Percentiles rank a stretch among this genome's conserved stretches.
Evolutionary conservation across 1,284 basidiomycete species (phyloP).

Genomic region (Ceratobasidium sp.): DNA sequence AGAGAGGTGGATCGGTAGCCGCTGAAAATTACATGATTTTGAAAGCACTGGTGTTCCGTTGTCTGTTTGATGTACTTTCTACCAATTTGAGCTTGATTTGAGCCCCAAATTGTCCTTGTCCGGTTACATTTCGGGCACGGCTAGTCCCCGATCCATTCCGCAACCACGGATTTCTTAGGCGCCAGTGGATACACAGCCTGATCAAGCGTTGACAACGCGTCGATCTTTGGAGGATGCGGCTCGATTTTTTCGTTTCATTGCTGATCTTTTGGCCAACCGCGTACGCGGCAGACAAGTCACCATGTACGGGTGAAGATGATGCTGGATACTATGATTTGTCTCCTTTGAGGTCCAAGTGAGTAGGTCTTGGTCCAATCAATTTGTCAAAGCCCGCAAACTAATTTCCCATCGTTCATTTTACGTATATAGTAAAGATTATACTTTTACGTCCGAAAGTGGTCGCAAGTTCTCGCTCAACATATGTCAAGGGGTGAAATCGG

Average conservation of each 20-base stretch:
- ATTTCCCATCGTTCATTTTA: slow-evolving; percentile 40
- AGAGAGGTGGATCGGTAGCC: slow-evolving; percentile 63
- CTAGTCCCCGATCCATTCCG: neutral
- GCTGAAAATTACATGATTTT: neutral
- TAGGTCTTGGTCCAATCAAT: neutral
- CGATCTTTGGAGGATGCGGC: slow-evolving; percentile 23
- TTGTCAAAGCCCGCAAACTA: slow-evolving; percentile 10
- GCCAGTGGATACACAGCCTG: slow-evolving; percentile 23
- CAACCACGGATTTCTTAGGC: slow-evolving; percentile 14
- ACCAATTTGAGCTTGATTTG: neutral
- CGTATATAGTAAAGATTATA: slow-evolving; percentile 71
- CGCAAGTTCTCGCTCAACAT: slow-evolving; percentile 70
- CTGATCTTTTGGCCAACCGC: neutral
- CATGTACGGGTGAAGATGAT: slow-evolving; percentile 43
- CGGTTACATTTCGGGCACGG: neutral
- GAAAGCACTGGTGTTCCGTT: neutral
- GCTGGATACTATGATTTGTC: slow-evolving; percentile 42
- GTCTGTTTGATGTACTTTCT: neutral
- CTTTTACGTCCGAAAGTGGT: slow-evolving; percentile 63
- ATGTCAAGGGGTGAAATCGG: slow-evolving; percentile 68
- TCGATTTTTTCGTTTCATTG: neutral
- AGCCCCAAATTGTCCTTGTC: neutral
- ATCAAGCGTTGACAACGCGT: slow-evolving; percentile 18
- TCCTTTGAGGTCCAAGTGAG: slow-evolving; percentile 43
- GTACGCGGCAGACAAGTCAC: slow-evolving; percentile 19